Conservation (phyloP, 768 basidiomycete genomes). For the Xanthoconium purpureum region DNA sequence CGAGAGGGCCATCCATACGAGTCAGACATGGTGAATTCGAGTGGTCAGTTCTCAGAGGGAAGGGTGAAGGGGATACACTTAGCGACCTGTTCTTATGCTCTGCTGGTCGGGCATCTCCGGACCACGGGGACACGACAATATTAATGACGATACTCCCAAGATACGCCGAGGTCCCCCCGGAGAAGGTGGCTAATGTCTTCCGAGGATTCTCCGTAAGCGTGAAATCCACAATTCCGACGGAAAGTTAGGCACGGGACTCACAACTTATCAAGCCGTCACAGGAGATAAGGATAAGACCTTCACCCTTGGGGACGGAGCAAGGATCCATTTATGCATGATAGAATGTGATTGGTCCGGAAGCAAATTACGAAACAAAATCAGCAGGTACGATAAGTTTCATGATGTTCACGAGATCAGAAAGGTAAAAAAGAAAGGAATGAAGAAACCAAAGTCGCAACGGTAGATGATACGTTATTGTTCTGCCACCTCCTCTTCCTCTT, state of each 20-base stretch:
- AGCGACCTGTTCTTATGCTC: slow-evolving; percentile 13
- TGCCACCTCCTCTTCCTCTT: slow-evolving; percentile 38
- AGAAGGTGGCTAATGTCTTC: neutral
- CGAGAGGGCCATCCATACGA: slow-evolving; percentile 32
- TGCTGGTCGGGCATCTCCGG: neutral
- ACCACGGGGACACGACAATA: neutral
- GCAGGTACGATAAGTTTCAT: slow-evolving; percentile 15
- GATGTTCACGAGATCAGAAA: neutral
- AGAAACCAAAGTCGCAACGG: neutral
- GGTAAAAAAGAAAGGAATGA: neutral
- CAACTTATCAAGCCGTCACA: neutral
- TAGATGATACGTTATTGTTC: slow-evolving; percentile 29
- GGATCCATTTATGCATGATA: neutral
- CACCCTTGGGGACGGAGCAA: too few species aligned
- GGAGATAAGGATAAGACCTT: too few species aligned
- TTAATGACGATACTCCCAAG: slow-evolving; percentile 3
- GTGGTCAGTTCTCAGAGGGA: neutral
- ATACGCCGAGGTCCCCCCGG: slow-evolving; percentile 5
- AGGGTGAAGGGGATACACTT: neutral
- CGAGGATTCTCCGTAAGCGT: neutral
- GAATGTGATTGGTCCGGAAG: slow-evolving; percentile 7
- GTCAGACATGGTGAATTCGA: slow-evolving; percentile 11
- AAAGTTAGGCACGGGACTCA: neutral
- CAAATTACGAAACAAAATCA: slow-evolving; percentile 21
- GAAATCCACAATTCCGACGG: neutral